These are phyloP conservation scores for Fraxinus cuspidata DNA, from an alignment of 257 asterid genomes.

Conservation along the genomic window DNA sequence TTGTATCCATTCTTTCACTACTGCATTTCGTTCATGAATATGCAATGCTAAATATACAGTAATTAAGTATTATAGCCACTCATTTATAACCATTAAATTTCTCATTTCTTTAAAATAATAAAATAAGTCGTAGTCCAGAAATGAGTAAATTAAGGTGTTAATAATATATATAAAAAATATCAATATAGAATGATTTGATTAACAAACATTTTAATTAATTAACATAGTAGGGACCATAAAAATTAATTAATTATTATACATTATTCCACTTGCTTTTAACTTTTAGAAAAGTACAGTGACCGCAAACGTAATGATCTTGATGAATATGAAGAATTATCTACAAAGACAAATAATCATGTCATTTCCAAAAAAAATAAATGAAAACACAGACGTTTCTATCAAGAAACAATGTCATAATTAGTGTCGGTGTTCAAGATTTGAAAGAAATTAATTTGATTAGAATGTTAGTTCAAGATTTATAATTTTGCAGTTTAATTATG, in stretches of 20 bases:
- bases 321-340: conserved; percentile 21
- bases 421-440: conserved; percentile 41
- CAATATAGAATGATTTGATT: not conserved
- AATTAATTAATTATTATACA: not conserved
- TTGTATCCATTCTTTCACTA: no score
- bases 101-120: no score
- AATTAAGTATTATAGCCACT: no score
- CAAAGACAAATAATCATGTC: conserved; percentile 30
- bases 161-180: no score
- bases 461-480: conserved; percentile 35
- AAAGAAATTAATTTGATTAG: conserved; percentile 24
- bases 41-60: no score
- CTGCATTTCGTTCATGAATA: no score
- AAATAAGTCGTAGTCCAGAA: no score
- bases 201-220: not conserved
- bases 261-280: conserved; percentile 15
- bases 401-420: conserved; percentile 28
- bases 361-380: conserved; percentile 9
- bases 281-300: conserved; percentile 5
- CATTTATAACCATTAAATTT: no score
- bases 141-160: no score
- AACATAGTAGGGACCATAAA: not conserved
- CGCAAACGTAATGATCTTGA: conserved; percentile 25
- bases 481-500: conserved; percentile 9
- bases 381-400: conserved; percentile 12